Evolutionary conservation across 108 stramenopile genomes (phyloP).

Genomic region (Fragilaria crotonensis): DNA sequence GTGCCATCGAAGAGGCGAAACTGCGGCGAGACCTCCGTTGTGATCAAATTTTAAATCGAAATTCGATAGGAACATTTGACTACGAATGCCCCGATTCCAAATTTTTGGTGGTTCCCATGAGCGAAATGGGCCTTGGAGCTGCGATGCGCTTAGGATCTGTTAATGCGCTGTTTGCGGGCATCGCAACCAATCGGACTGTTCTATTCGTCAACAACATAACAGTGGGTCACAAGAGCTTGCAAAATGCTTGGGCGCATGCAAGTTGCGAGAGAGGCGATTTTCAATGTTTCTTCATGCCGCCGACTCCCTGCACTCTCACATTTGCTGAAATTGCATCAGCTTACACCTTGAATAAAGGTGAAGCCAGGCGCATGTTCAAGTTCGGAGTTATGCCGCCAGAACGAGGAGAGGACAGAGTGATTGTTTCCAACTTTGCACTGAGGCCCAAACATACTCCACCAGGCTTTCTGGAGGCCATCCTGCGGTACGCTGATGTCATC

Average conservation of each 20-base stretch:
- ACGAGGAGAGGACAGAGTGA: slow-evolving; percentile 9
- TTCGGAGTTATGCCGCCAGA: slow-evolving; percentile 7
- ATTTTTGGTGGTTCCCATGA: slow-evolving; percentile 33
- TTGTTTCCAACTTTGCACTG: slow-evolving; percentile 7
- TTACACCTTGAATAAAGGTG: slow-evolving; percentile 3
- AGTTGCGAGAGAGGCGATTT: slow-evolving; percentile 28
- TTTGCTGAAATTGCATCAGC: slow-evolving; percentile 22
- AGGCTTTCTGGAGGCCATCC: slow-evolving; percentile 1
- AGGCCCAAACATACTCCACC: slow-evolving; percentile 16
- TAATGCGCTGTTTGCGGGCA: slow-evolving; percentile 28
- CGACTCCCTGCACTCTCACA: slow-evolving; percentile 26
- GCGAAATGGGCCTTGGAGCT: slow-evolving; percentile 28
- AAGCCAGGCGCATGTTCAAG: slow-evolving; percentile 19
- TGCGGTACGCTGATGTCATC: not conserved
- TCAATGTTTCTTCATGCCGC: slow-evolving; percentile 39
- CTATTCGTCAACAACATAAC: slow-evolving; percentile 29
- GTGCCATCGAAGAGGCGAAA: slow-evolving; percentile 26
- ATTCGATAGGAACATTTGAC: slow-evolving; percentile 35
- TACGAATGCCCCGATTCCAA: slow-evolving; percentile 40
- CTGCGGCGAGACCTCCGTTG: slow-evolving; percentile 4
- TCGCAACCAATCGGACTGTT: slow-evolving; percentile 28
- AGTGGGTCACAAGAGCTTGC: slow-evolving; percentile 12
- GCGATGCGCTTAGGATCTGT: slow-evolving; percentile 16
- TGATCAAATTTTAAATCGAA: not conserved
- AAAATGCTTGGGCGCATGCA: slow-evolving; percentile 18